Evolutionary conservation across 331 rosid genomes (phyloP), one percentile per base, ranked within the genome.

Genomic region (Pyrus hybrid): DNA sequence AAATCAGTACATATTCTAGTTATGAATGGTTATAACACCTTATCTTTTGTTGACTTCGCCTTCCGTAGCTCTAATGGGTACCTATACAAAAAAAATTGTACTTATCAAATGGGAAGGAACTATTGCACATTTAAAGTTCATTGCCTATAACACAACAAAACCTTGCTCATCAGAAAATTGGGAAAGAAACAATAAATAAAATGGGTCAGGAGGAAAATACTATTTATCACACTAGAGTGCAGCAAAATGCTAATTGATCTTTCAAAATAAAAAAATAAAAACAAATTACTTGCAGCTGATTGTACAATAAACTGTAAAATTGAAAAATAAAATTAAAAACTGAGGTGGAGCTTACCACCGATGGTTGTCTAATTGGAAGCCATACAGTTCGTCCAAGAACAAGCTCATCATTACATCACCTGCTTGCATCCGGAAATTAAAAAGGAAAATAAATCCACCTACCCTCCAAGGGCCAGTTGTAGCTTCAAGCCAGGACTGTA

Each of bases 351-450:
- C 90, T 82, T 77, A 93, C 99, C 99, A 94, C 78, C 96, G 96
- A 73, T 76, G 84, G 78, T 66, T 88, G 79, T 94, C 99, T 74
- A 94, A 80, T 83, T 94, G 99, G 82, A 88, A 94, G 67, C 97
- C 99, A 73, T 94, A 94, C 77, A 94, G 92, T 86, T 94, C 97
- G 67, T 92, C 86, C 90, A 90, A 82, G 87, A 94, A 94, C 83
- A 94, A 88, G 87, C 99, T 94, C 95, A 93, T 90, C 82, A 94
- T 86, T 72, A 80, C 89, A 85, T 94, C 97, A 81, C 96, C 97
- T 94, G 90, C 86, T 83, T 22, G 74, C 33, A 63, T 29, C n/a
- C 16, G 8, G 57, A 63, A n/a, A 67, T 16, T n/a, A 68, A 63
- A 57, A 72, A 37, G 32, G 33, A 76, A 16, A 68, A 72, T 29